Conservation (phyloP, 495 filamentous ascomycete species). For the Aspergillus diversus region DNA sequence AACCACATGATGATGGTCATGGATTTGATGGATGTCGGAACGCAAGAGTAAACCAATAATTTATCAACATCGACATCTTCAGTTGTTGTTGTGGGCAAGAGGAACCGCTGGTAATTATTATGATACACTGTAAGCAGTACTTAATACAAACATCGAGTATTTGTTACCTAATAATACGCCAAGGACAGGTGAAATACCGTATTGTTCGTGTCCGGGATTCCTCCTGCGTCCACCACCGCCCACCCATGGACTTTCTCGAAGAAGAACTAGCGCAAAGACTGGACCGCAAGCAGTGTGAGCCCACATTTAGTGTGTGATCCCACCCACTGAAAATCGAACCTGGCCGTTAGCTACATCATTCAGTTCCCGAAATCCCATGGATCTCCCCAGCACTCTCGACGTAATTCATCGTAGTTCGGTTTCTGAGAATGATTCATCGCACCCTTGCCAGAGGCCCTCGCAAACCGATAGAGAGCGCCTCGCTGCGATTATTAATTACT, state of each 20-base stretch:
- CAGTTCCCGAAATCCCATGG: constrained; percentile 13
- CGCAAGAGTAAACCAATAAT: too few species aligned
- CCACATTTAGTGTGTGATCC: constrained; percentile 16
- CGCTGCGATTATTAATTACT: too few species aligned
- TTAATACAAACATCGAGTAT: constrained; percentile 6
- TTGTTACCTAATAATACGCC: constrained; percentile 22
- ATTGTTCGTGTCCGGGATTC: constrained; percentile 4
- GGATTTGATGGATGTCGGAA: too few species aligned
- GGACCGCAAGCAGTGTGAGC: constrained; percentile 25
- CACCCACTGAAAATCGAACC: constrained; percentile 16
- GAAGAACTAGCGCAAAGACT: constrained; percentile 15
- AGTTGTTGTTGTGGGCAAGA: too few species aligned
- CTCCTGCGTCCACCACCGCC: background rate
- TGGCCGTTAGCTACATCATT: constrained; percentile 9
- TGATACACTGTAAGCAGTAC: background rate
- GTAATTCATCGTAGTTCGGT: constrained; percentile 9
- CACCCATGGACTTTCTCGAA: constrained; percentile 17
- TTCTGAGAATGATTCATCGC: background rate
- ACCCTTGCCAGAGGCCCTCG: background rate
- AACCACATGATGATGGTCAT: too few species aligned
- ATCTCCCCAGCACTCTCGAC: constrained; percentile 16
- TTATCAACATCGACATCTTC: too few species aligned
- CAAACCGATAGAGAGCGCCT: too few species aligned
- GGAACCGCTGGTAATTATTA: background rate
- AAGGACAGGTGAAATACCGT: constrained; percentile 3